phyloP scores from a whole-genome alignment of 176 grass and related monocot genomes.

The Carex pumila region DNA sequence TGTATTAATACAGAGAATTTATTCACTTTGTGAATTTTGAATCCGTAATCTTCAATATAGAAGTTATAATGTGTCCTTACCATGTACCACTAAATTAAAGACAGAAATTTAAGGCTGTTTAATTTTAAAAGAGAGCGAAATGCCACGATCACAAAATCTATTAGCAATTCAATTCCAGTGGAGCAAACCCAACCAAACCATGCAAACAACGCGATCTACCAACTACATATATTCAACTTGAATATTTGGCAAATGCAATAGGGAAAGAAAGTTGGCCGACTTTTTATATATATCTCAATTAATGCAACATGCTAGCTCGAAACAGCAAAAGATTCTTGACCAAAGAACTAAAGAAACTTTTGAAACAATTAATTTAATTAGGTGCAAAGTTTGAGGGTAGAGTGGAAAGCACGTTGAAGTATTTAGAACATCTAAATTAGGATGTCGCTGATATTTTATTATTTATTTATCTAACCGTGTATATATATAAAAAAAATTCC shows the following conservation, averaged over 20 bases:
- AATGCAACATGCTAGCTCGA: neutral
- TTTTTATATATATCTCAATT: neutral
- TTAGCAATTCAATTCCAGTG: neutral
- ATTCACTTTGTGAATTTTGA: too few species aligned
- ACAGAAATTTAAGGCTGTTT: too few species aligned
- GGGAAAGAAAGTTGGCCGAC: neutral
- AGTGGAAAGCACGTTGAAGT: constrained; percentile 10
- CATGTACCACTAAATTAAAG: too few species aligned
- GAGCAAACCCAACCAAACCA: neutral
- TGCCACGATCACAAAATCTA: neutral
- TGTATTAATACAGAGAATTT: too few species aligned
- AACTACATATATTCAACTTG: neutral
- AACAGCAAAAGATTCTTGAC: neutral
- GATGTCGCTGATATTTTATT: too few species aligned
- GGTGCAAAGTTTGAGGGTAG: constrained; percentile 10
- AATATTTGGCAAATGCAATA: neutral
- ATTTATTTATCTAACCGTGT: too few species aligned
- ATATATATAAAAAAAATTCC: too few species aligned
- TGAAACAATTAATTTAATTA: neutral
- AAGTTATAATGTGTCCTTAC: too few species aligned
- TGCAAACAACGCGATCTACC: neutral
- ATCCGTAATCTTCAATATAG: too few species aligned
- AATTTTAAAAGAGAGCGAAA: too few species aligned
- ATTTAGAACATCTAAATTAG: neutral
- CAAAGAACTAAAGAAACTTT: constrained; percentile 4